Evolutionary conservation across 805 yeast genomes (phyloP), one percentile per base, ranked within the genome.

Genomic region (Yueomyces sp.): DNA sequence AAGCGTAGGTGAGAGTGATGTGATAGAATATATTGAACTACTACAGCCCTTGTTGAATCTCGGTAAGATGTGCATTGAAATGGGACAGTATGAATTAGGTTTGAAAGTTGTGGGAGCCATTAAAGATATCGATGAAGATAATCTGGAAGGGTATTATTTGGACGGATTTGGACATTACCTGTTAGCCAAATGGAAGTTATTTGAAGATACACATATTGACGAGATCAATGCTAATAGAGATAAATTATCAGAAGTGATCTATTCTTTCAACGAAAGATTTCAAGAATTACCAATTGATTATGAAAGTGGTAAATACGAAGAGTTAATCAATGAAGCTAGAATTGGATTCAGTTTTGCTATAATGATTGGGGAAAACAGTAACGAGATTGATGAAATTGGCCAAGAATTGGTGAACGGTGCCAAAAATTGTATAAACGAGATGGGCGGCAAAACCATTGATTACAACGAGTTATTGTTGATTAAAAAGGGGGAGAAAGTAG

Each of bases 51-150:
- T 90, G 43, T 58, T 81, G 29, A 76, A 85, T 0, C 67, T 90
- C 38, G 70, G 85, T 4, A 83, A 82, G 61, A 81, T 76, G 63
- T 75, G 87, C 48, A 69, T 85, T 38, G 97, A 92, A 62, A 66
- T 85, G 55, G 90, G 80, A 26, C 60, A 76, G 49, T 79, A 77
- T 54, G 94, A 84, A 36, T 53, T 71, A 19, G 84, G 84, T 3
- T 66, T 76, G 3, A 71, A 73, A n/a, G 77, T 86, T n/a, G 70
- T 86, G 9, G 64, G 72, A 19, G 71, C 72, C 28, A 69, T 81
- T 19, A 80, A 81, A 52, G 90, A 83, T 47, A 74, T 90, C 40
- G 87, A 90, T 63, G 96, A 90, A 53, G 81, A 79, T 52, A 77
- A 85, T 47, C 68, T 85, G 45, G 97, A 92, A 54, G 72, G 81